Base-by-base conservation (phyloP, 257 asterid species). In the Solanum bulbocastanum region DNA sequence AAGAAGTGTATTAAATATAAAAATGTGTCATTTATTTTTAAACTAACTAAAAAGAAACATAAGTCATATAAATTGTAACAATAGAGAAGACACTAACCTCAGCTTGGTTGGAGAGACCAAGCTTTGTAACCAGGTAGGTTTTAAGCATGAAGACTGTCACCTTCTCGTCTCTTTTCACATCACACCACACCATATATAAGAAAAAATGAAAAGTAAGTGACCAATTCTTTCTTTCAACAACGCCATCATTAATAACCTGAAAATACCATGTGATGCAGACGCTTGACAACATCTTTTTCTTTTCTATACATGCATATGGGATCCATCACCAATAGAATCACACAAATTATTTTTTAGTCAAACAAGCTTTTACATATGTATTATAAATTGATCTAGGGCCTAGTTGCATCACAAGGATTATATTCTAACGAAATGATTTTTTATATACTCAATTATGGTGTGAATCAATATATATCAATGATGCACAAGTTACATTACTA, bases 81-180 rank as follows among this genome's bases (percentile, higher is more conserved):
- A 46, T 18, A 14, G 20, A 46, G 56, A 46, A 56, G 25, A 20
- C 42, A 60, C 36, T 39, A 82, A 88, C 90, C 90, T 88, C 87
- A 69, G 74, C 62, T 81, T 88, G 76, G 56, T 68, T 86, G 90
- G 84, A 86, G 84, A 88, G 90, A 25, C 88, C 88, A 78, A 88
- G 90, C 49, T 88, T 88, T 79, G 76, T 66, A 58, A 88, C 87
- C 49, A 88, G 90, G 84, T 88, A 88, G 46, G 88, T 86, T 87
- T 88, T 88, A 74, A 88, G 88, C 90, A 88, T 68, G 84, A 85
- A 86, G 83, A 88, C 88, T 68, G 90, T 88, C 87, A 88, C 83
- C 66, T 88, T 88, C 84, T 79, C 84, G 46, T 86, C 86, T 79
- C 90, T 88, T 56, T 78, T 88, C 5, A 33, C n/a, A 32, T 60